These are phyloP conservation scores for Pseudohalonectria lignicola DNA, from an alignment of 2,329 filamentous ascomycete species.

Conservation along the genomic window DNA sequence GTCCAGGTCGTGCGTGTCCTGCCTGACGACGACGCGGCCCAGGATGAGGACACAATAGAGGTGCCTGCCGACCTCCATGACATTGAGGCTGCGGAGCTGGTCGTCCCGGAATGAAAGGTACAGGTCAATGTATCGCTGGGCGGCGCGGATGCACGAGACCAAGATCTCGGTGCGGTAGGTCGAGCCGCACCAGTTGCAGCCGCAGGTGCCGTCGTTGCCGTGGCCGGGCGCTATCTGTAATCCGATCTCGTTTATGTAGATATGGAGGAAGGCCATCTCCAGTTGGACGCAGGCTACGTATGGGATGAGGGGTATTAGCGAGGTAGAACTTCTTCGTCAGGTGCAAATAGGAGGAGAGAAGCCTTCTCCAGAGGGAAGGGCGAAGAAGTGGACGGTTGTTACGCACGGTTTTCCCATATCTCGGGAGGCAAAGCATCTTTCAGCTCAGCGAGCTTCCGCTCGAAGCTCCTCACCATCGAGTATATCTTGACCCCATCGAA, in stretches of 20 bases:
- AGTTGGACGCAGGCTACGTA: conserved; percentile 2
- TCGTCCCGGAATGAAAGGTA: conserved; percentile 6
- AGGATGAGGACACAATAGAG: conserved; percentile 10
- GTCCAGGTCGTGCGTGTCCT: conserved; percentile 6
- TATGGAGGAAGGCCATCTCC: conserved; percentile 8
- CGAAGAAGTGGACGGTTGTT: no score
- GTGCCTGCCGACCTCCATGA: conserved; percentile 9
- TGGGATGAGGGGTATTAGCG: no score
- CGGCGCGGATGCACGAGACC: conserved; percentile 8
- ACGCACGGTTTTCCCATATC: conserved; percentile 8
- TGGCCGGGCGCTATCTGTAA: conserved; percentile 5
- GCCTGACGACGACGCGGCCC: conserved; percentile 5
- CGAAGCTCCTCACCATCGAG: conserved; percentile 9
- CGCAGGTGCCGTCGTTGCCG: not conserved
- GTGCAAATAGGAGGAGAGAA: no score
- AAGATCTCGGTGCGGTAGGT: conserved; percentile 7
- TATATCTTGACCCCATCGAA: conserved; percentile 10
- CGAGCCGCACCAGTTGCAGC: conserved; percentile 12
- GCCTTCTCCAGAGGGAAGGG: no score
- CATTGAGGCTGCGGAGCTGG: conserved; percentile 5
- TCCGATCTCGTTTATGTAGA: conserved; percentile 10
- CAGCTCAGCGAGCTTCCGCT: conserved; percentile 9
- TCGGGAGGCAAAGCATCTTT: conserved; percentile 5
- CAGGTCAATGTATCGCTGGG: conserved; percentile 8
- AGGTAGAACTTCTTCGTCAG: no score